Base-by-base conservation (phyloP, 805 yeast species). In the Metschnikowia noctiluminum region DNA sequence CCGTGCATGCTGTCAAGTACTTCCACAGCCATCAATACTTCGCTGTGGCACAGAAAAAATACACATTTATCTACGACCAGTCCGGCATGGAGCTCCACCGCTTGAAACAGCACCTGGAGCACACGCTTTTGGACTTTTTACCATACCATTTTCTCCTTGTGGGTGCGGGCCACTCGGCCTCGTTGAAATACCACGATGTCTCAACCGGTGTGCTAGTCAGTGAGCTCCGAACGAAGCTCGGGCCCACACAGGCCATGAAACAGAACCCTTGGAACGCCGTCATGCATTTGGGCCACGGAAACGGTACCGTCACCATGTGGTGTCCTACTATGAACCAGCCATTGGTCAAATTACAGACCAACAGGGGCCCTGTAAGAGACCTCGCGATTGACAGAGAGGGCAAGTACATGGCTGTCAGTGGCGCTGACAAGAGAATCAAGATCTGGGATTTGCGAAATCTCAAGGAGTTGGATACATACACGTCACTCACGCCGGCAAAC, bases 221-320 rank as follows among this genome's bases (percentile, higher is more conserved):
- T 39, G 98, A 94, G 65, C 71, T 83, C 30, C 79, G 91, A 62
- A 90, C 97, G 8, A 89, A 87, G 65, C 68, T 88, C 54, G 99
- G 99, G 1, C 96, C 98, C 15, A 87, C 96, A 0, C 83, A 84
- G 42, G 78, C 92, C 7, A 82, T 92, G 90, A 73, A 85, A 44
- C 96, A 88, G 59, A 94, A 92, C 63, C 96, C 96, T 3, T 89
- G 95, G 87, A 94, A 94, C 64, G 99, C 97, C 0, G 87, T 92
- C 13, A 82, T 91, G 73, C 96, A 94, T 65, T 75, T 90, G 49
- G 99, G 99, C 32, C 97, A 91, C 63, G 79, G 87, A 9, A 92
- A 89, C 62, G 99, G 99, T 51, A 84, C 89, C 7, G 96, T 94
- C 0, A 79, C 97, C 0, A 70, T 94, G 40, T 94, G 98, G 98